Base-by-base conservation (phyloP, 2,329 filamentous ascomycete genomes). In the Colletotrichum horii region DNA sequence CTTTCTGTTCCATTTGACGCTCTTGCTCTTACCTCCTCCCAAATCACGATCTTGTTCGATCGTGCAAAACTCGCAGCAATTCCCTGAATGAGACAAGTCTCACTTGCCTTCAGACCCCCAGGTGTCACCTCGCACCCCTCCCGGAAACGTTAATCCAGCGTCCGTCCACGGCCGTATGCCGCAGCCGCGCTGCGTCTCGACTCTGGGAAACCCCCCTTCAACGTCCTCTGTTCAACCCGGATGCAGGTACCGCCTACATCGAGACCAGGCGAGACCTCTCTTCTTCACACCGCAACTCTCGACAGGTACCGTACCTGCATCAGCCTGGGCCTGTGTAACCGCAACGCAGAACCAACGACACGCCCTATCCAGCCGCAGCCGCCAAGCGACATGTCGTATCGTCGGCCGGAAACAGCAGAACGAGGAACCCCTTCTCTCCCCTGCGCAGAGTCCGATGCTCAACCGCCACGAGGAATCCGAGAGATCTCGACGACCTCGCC, bases 171-270 rank as follows among this genome's bases (percentile, higher is more conserved):
- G 55, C 55, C 34, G 36, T 62, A 70, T 55, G 62, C 56, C 69
- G n/a, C 62, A 68, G 69, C 73, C 73, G 73, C 56, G 62, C 64
- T 68, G 26, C 55, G 56, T 75, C 73, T 72, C 73, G 62, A 58
- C 73, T 24, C 24, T 56, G 24, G 26, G 24, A 19, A 30, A 26
- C 19, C 6, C 62, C 55, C 73, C 32, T 34, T 58, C 70, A 75
- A 75, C 73, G 73, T 72, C 32, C 19, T 38, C 22, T 62, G 6
- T 28, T 26, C 64, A 38, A 55, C n/a, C 71, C n/a, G 73, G 62
- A 75, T 73, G 69, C 73, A 75, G 73, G 69, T 68, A 73, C 69
- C n/a, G 16, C 43, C 28, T 70, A 65, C 66, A 64, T 38, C 60
- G n/a, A 64, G 32, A 36, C 32, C 32, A 62, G 16, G n/a, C 58